A percentile compares a stretch with the other conserved stretches of the same genome.
These are phyloP conservation scores for Iris macrosiphon DNA, from an alignment of 106 monocot species.

Conservation along the genomic window DNA sequence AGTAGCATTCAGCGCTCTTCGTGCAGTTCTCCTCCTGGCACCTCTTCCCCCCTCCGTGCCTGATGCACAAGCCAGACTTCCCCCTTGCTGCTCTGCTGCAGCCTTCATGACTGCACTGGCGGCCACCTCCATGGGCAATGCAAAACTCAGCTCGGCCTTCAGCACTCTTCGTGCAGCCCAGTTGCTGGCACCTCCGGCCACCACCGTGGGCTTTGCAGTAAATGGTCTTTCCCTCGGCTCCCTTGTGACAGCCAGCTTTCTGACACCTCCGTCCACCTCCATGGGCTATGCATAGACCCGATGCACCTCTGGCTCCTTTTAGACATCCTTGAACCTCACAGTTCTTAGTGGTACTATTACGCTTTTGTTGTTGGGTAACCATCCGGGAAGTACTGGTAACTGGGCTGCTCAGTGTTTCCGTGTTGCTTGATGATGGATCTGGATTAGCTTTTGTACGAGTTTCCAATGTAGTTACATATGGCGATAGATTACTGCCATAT, in stretches of 20 bases:
- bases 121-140: too few species aligned
- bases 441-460: background rate
- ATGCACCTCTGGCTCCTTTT: constrained; percentile 57
- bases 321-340: constrained; percentile 39
- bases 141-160: constrained; percentile 50
- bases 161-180: constrained; percentile 56
- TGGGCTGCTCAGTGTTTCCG: constrained; percentile 5
- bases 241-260: constrained; percentile 43
- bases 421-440: constrained; percentile 11
- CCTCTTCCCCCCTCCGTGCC: constrained; percentile 55
- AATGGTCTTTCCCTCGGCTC: constrained; percentile 48
- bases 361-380: constrained; percentile 1
- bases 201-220: constrained; percentile 62
- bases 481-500: too few species aligned
- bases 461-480: too few species aligned
- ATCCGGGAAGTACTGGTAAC: constrained; percentile 34
- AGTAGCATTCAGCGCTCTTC: constrained; percentile 41
- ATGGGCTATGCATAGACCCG: constrained; percentile 44
- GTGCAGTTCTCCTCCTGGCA: constrained; percentile 43
- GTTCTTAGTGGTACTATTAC: constrained; percentile 10
- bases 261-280: constrained; percentile 46
- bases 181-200: constrained; percentile 31
- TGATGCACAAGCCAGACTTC: constrained; percentile 54
- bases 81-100: constrained; percentile 50
- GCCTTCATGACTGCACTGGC: constrained; percentile 27